A percentile compares a stretch with the other conserved stretches of the same genome.
phyloP scores from a whole-genome alignment of 495 filamentous ascomycete species.

The Aspergillus haitiensis region DNA sequence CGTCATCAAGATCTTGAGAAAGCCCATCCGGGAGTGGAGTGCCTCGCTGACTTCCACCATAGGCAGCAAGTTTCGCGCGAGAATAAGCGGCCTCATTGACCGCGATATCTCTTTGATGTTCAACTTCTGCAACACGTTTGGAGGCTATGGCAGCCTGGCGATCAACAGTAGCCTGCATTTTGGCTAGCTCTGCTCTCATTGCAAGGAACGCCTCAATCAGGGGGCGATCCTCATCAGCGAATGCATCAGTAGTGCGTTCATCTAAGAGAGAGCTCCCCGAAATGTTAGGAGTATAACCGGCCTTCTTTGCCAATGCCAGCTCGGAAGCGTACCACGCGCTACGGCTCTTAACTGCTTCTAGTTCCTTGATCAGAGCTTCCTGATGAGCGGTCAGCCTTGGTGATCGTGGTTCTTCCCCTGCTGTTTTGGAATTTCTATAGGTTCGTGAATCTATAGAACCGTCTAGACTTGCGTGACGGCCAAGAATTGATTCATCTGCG shows the following conservation, averaged over 20 bases:
- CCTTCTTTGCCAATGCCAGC: conserved; percentile 81
- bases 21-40: conserved; percentile 67
- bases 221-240: conserved; percentile 87
- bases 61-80: conserved; percentile 86
- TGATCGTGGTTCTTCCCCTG: conserved; percentile 47
- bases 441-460: conserved; percentile 45
- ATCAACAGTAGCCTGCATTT: conserved; percentile 80
- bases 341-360: conserved; percentile 75
- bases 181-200: conserved; percentile 77
- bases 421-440: conserved; percentile 40
- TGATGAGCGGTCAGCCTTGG: conserved; percentile 49
- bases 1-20: conserved; percentile 55
- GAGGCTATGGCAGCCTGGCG: conserved; percentile 80
- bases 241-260: conserved; percentile 68
- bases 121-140: conserved; percentile 85
- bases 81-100: conserved; percentile 92
- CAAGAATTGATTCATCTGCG: conserved; percentile 47
- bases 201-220: conserved; percentile 89
- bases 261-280: conserved; percentile 75
- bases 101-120: conserved; percentile 88
- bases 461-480: conserved; percentile 45
- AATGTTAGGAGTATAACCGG: conserved; percentile 75
- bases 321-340: conserved; percentile 99
- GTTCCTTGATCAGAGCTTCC: conserved; percentile 68
- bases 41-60: conserved; percentile 67